Base-by-base conservation (phyloP, 192 early-diverging fungal species). In the Coemansia sp. region DNA sequence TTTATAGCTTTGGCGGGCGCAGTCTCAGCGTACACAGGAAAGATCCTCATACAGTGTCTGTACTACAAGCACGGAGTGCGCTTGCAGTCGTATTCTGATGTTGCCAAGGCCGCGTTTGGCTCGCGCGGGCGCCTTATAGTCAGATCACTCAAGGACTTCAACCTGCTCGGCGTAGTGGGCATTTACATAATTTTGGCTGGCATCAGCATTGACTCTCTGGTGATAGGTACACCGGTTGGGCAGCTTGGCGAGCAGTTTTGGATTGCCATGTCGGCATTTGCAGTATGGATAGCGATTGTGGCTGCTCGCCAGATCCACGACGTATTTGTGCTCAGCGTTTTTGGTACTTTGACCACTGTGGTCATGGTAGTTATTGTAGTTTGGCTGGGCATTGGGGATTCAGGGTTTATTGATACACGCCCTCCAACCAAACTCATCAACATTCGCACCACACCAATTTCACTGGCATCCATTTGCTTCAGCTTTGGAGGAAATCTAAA, bases 401-500 rank as follows among this genome's bases (percentile, higher is more conserved):
- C 31, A 5, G 72, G 53, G 39, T 49, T 51, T 30, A 40, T 39
- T 19, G 42, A 52, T 6, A 41, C 40, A 10, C 49, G 55, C 13
- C 76, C 76, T 11, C 70, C 69, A 15, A 69, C 70, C 20, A 63
- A 65, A 48, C 35, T 61, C 13, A 52, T 70, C n/a, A 59, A 74
- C 37, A 0, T 70, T 44, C 46, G 37, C 18, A 70, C 68, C 44
- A 77, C 91, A 43, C 90, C 91, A n/a, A 80, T 83, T 6, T 85
- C 91, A 2, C 69, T 94, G 18, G 87, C 87, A 8, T 88, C 89
- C 1, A 87, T 94, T 59, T 86, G 86, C 37, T 91, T 92, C 61
- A 85, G 84, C 53, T 94, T 85, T 71, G 83, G 86, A 26, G 92
- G 91, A 39, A 94, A 92, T 61, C 83, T 83, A 15, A 87, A 92